Evolutionary conservation across 2,329 filamentous ascomycete genomes (phyloP), one percentile per base, ranked within the genome.

Genomic region (Parastagonospora nodorum): DNA sequence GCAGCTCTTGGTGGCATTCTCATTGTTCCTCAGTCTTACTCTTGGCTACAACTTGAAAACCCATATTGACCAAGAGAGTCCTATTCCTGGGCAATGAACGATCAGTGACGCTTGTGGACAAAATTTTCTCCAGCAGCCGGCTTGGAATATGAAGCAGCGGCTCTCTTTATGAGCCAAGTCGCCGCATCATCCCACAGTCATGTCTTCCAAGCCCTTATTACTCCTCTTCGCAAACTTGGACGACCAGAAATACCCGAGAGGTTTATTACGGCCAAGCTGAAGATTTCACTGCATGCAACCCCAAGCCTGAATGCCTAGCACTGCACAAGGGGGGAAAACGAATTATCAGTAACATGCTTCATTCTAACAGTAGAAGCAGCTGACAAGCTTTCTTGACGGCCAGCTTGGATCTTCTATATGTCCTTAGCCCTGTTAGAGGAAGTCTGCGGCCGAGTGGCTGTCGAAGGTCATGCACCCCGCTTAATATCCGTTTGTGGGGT

Each of bases 371-470:
- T 51, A 38, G 44, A 27, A 44, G 27, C 35, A 15, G 19, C 39
- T 15, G 10, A 29, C 36, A 59, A 60, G 61, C 57, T 55, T 58
- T 53, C 6, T 50, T 48, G 37, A 45, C 40, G 44, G 19, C 38
- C 42, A 45, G 41, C 58, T 63, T 60, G 53, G 46, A 27, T 51
- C 50, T 32, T 59, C 58, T 61, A 61, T 56, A 55, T 58, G 24
- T 30, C 48, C 58, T 60, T 63, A 53, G 54, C 43, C 40, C 28
- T 36, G 27, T 45, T 42, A 32, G 38, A 15, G 28, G 39, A 35
- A 30, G 30, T 37, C 43, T 44, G 42, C 8, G 45, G 49, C 19
- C 5, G 19, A 24, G 19, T 24, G 46, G 41, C 48, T 51, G 51
- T 55, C 39, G 45, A n/a, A 28, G 19, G 24, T 14, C 14, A 42